Evolutionary conservation across 139 green algal species (phyloP).

Genomic region (Coccomyxa sp.): DNA sequence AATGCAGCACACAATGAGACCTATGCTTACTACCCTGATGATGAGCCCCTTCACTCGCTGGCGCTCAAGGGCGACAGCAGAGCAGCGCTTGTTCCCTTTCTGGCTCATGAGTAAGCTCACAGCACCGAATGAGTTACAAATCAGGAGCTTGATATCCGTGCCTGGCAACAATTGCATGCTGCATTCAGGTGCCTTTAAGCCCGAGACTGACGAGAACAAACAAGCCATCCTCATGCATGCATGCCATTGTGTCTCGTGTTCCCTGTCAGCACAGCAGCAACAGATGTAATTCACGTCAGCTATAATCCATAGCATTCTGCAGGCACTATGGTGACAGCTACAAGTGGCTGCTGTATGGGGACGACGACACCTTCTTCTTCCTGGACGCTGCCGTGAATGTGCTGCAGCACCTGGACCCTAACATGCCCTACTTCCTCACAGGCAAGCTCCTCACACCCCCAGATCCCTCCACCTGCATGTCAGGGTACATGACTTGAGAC

Average conservation of each 20-base stretch:
- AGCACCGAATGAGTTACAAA: too few species aligned
- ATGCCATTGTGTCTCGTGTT: neutral
- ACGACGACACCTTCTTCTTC: conserved; percentile 28
- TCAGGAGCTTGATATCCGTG: too few species aligned
- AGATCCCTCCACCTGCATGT: too few species aligned
- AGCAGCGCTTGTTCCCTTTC: conserved; percentile 20
- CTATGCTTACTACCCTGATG: conserved; percentile 18
- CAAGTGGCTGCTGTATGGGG: conserved; percentile 41
- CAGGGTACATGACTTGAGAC: too few species aligned
- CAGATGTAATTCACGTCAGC: too few species aligned
- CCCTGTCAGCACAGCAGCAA: neutral
- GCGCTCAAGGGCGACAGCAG: conserved; percentile 18
- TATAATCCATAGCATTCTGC: too few species aligned
- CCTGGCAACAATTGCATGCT: too few species aligned
- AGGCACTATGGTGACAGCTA: conserved; percentile 30
- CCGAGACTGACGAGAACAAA: neutral
- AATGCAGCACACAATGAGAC: conserved; percentile 5
- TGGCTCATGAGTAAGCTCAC: conserved; percentile 15
- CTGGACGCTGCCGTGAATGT: neutral
- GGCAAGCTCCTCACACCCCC: conserved; percentile 2
- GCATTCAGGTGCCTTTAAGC: neutral
- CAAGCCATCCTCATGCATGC: neutral
- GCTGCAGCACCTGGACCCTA: conserved; percentile 21
- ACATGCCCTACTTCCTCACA: conserved; percentile 28
- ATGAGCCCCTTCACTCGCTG: conserved; percentile 9